Evolutionary conservation across 2,329 filamentous ascomycete species (phyloP).

Genomic region (Ophiostoma perfectum): DNA sequence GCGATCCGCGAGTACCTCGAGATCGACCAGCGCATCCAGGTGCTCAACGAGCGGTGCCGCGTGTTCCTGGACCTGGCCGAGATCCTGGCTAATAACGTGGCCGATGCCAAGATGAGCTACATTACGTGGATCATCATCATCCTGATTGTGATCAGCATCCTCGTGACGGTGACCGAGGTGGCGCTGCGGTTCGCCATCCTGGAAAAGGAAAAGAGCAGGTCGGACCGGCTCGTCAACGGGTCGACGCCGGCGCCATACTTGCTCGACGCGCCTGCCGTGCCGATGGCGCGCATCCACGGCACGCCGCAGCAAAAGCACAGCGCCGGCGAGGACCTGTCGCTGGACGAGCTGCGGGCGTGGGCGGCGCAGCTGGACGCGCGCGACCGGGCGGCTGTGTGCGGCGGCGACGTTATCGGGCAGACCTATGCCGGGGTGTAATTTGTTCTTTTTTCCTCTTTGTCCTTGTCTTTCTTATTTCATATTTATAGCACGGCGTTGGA

Average conservation of each 20-base stretch:
- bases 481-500: neutral
- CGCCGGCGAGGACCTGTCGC: slow-evolving; percentile 21
- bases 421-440: slow-evolving; percentile 28
- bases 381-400: slow-evolving; percentile 27
- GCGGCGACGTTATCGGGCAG: slow-evolving; percentile 25
- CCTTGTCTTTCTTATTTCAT: slow-evolving; percentile 8
- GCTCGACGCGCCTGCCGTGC: neutral
- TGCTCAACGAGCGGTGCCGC: slow-evolving; percentile 92
- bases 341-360: slow-evolving; percentile 28
- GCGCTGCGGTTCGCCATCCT: slow-evolving; percentile 78
- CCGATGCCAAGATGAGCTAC: slow-evolving; percentile 88
- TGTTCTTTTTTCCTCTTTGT: neutral
- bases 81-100: slow-evolving; percentile 86
- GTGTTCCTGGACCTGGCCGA: slow-evolving; percentile 96
- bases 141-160: slow-evolving; percentile 82
- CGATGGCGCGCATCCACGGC: no score
- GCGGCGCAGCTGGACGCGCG: slow-evolving; percentile 24
- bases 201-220: slow-evolving; percentile 40
- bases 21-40: slow-evolving; percentile 91
- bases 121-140: slow-evolving; percentile 99
- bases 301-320: slow-evolving; percentile 8
- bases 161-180: slow-evolving; percentile 87
- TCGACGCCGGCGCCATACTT: neutral
- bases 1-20: slow-evolving; percentile 96
- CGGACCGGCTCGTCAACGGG: slow-evolving; percentile 24